Percentiles rank a stretch among this genome's conserved stretches.
These are phyloP conservation scores for Penicillium palitans DNA, from an alignment of 2,329 filamentous ascomycete species.

Conservation along the genomic window DNA sequence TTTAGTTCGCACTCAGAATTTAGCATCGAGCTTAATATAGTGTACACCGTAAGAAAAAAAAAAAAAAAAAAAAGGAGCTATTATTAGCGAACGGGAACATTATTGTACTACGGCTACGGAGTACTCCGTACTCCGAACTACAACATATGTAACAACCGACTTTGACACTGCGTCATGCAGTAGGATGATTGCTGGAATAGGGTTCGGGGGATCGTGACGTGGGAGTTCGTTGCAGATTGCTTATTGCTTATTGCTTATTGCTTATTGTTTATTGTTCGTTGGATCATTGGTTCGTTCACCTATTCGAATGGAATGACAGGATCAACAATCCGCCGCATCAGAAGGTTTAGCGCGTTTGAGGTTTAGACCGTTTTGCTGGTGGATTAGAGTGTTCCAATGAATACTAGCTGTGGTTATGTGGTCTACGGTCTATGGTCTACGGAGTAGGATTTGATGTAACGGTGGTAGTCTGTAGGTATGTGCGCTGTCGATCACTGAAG, in stretches of 20 bases:
- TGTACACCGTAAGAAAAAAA: not conserved
- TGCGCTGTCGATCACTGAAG: not conserved
- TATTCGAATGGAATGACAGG: not conserved
- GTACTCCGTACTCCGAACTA: no score
- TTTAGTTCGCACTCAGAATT: not conserved
- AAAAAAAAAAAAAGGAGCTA: not conserved
- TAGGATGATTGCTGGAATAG: not conserved
- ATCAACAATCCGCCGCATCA: no score
- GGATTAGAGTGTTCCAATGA: not conserved
- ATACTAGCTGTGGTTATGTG: not conserved
- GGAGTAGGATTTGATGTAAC: not conserved
- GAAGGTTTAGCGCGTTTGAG: not conserved
- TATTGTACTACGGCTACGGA: not conserved
- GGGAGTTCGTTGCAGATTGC: not conserved
- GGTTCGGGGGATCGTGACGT: not conserved
- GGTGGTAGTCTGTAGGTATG: slow-evolving; percentile 1
- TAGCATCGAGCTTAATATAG: not conserved
- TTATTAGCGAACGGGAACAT: slow-evolving; percentile 8
- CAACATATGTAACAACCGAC: not conserved
- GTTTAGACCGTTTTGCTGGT: not conserved
- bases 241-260: not conserved
- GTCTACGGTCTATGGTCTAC: not conserved
- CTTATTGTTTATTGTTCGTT: not conserved
- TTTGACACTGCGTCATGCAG: not conserved
- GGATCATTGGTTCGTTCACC: not conserved